These are phyloP conservation scores for Rhizopus stolonifer DNA, from an alignment of 371 early-diverging fungal species.

Conservation along the genomic window DNA sequence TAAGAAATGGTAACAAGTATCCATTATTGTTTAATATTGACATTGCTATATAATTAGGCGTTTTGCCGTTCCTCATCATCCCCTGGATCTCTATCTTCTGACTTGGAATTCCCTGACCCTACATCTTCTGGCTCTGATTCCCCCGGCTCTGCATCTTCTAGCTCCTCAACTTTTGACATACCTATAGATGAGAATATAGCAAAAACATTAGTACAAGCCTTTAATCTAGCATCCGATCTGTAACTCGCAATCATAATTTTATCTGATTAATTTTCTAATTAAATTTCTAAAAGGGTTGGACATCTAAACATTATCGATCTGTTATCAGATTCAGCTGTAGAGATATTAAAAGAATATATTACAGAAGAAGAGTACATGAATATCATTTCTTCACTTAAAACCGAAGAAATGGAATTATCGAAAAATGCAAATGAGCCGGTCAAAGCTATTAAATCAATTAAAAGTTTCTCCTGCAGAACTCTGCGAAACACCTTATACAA, in stretches of 20 bases:
- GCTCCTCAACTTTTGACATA: not conserved
- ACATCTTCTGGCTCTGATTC: not conserved
- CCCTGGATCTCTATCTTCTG: no score
- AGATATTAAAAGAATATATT: not conserved
- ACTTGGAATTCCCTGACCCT: not conserved
- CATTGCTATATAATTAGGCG: not conserved
- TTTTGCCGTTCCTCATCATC: not conserved
- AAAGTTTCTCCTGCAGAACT: slow-evolving; percentile 9
- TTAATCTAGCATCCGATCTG: not conserved
- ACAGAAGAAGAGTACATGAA: slow-evolving; percentile 3
- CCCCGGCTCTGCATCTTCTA: not conserved
- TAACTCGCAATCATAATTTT: not conserved
- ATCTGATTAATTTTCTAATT: slow-evolving; percentile 9
- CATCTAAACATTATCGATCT: slow-evolving; percentile 3
- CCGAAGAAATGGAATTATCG: slow-evolving; percentile 2
- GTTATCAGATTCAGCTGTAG: slow-evolving; percentile 1
- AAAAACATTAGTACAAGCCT: slow-evolving; percentile 4
- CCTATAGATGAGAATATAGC: slow-evolving; percentile 4
- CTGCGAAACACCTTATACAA: slow-evolving; percentile 7
- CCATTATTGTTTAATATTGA: not conserved
- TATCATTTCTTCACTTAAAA: slow-evolving; percentile 2
- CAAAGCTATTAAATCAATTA: slow-evolving; percentile 5
- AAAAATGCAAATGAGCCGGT: slow-evolving; percentile 6
- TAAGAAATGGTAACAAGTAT: slow-evolving; percentile 3
- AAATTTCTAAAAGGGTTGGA: slow-evolving; percentile 2